phyloP scores from a whole-genome alignment of 441 rosid species.

The Manihot esculenta region DNA sequence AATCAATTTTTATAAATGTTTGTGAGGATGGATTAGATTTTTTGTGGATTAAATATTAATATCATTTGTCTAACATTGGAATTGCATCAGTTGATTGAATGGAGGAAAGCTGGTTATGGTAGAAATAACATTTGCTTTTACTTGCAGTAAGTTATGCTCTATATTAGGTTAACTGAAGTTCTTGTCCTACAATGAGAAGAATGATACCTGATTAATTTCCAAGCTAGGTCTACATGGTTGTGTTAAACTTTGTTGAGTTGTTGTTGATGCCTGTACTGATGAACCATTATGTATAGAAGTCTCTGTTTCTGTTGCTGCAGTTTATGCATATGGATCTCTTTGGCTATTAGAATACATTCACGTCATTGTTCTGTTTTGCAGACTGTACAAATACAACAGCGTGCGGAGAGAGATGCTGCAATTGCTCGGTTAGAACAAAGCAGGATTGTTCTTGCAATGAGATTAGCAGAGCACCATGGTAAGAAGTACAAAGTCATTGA shows the following conservation, averaged over 20 bases:
- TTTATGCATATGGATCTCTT: constrained; percentile 12
- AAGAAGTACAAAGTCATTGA: constrained; percentile 76
- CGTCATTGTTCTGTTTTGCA: constrained; percentile 24
- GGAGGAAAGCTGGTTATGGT: not conserved
- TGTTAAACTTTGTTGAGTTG: not conserved
- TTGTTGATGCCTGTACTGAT: not conserved
- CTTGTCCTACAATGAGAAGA: not conserved
- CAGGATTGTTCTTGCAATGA: constrained; percentile 73
- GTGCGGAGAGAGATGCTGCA: constrained; percentile 84
- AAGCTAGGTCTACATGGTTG: not conserved
- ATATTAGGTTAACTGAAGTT: not conserved
- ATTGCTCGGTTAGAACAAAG: constrained; percentile 82
- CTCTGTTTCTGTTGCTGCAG: constrained; percentile 13
- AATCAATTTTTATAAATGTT: not conserved
- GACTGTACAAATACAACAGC: constrained; percentile 79
- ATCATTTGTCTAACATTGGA: not conserved
- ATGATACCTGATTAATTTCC: not conserved
- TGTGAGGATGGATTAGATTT: not conserved
- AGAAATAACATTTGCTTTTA: not conserved
- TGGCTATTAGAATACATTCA: not conserved
- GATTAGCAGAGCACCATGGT: constrained; percentile 77
- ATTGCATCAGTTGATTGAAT: not conserved
- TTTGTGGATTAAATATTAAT: not conserved
- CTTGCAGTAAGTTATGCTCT: not conserved
- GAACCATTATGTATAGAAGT: not conserved